phyloP scores from a whole-genome alignment of 2,329 filamentous ascomycete genomes.

The Uncinocarpus reesii region DNA sequence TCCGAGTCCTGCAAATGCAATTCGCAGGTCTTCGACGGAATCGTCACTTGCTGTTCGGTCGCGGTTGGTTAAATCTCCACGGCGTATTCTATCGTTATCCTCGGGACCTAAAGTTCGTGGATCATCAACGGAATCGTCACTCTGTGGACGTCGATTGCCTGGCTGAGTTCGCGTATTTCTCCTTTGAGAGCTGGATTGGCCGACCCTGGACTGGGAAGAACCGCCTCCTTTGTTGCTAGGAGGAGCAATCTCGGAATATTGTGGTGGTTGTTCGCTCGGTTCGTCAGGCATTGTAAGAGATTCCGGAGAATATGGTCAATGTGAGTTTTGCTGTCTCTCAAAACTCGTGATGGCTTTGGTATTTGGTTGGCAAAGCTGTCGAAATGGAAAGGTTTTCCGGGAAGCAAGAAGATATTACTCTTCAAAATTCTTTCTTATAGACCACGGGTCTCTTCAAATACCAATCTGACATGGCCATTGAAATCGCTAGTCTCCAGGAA shows the following conservation, averaged over 20 bases:
- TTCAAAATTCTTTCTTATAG: background rate
- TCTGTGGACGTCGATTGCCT: background rate
- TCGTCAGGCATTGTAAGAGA: background rate
- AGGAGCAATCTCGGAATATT: background rate
- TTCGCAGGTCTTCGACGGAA: background rate
- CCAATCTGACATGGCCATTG: background rate
- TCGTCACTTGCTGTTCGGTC: background rate
- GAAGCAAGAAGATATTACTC: background rate
- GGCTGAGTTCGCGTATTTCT: background rate
- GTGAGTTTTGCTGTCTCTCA: background rate
- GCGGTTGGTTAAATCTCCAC: background rate
- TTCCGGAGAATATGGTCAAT: background rate
- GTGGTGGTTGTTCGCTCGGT: background rate
- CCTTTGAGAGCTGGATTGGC: background rate
- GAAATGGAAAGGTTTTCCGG: background rate
- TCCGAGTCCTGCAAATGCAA: no score
- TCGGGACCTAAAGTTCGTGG: background rate
- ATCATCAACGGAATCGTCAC: slow-evolving; percentile 5
- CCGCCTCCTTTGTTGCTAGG: background rate
- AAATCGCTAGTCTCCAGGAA: background rate
- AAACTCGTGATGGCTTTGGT: background rate
- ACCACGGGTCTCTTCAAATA: background rate
- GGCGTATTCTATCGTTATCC: background rate
- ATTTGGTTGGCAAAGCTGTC: background rate
- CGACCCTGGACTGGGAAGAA: background rate